A percentile compares a stretch with the other conserved stretches of the same genome.
Conservation (phyloP, 768 basidiomycete genomes). For the Boletus sp. region DNA sequence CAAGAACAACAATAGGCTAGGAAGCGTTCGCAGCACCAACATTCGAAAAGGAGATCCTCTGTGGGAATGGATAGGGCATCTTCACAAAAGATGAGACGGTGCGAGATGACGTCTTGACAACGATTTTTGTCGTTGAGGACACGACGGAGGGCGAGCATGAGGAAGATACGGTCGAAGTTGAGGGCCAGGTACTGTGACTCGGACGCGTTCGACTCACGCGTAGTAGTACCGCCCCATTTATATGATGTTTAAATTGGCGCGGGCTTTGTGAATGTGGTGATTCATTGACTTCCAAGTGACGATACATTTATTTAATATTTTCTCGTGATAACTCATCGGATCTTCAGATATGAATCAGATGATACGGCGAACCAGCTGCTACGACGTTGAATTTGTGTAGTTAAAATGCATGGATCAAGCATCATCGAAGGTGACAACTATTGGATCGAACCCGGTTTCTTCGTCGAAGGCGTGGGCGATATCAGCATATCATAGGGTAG, state of each 20-base stretch:
- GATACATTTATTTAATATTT: too few species aligned
- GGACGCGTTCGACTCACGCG: neutral
- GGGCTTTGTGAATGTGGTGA: too few species aligned
- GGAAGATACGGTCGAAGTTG: neutral
- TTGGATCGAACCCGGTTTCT: too few species aligned
- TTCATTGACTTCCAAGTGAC: too few species aligned
- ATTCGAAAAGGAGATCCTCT: conserved; percentile 9
- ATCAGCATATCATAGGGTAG: too few species aligned
- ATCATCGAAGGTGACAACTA: too few species aligned
- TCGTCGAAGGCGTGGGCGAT: too few species aligned
- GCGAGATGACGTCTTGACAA: conserved; percentile 14
- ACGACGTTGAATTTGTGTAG: too few species aligned
- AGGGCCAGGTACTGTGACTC: neutral
- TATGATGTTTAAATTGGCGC: neutral
- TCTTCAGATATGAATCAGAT: too few species aligned
- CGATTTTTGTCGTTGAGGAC: neutral
- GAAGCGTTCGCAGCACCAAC: conserved; percentile 12
- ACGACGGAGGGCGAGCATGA: conserved; percentile 14
- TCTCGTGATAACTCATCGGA: too few species aligned
- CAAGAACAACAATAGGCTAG: conserved; percentile 15
- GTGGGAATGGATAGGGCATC: neutral
- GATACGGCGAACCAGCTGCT: too few species aligned
- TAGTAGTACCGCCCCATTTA: neutral
- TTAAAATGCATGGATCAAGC: too few species aligned
- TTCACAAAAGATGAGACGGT: conserved; percentile 17